These are phyloP conservation scores for Cydonia oblonga DNA, from an alignment of 331 rosid genomes.

Conservation along the genomic window DNA sequence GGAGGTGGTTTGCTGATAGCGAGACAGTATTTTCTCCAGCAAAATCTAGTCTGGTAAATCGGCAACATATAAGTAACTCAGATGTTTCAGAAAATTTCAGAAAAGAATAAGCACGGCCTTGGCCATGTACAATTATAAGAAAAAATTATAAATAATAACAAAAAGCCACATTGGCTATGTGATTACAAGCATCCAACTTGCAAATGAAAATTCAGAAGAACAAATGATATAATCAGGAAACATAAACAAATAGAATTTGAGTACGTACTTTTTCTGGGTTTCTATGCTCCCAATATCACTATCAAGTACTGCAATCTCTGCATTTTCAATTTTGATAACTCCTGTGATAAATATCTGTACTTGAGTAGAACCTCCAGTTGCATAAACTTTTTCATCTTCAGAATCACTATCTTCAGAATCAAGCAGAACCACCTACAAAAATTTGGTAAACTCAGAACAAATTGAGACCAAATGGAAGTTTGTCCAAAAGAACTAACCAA, in stretches of 20 bases:
- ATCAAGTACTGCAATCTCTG: slow-evolving; percentile 78
- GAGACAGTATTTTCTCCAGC: slow-evolving; percentile 48
- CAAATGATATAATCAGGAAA: background rate
- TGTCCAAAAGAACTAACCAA: background rate
- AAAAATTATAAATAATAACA: background rate
- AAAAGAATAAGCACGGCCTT: background rate
- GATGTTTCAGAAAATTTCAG: too few relatives aligned
- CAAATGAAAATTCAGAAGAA: background rate
- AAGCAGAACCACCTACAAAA: slow-evolving; percentile 49
- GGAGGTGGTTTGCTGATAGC: slow-evolving; percentile 90
- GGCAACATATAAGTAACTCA: slow-evolving; percentile 9
- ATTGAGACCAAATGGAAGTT: slow-evolving; percentile 4
- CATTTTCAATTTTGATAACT: slow-evolving; percentile 45
- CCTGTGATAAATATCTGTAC: slow-evolving; percentile 76
- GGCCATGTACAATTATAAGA: background rate
- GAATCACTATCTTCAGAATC: slow-evolving; percentile 49
- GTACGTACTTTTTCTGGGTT: slow-evolving; percentile 62
- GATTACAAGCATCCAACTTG: slow-evolving; percentile 3
- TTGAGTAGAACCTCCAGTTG: slow-evolving; percentile 70
- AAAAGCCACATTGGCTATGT: background rate
- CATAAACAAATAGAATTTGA: background rate
- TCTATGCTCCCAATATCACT: slow-evolving; percentile 81
- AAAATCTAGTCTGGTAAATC: slow-evolving; percentile 58
- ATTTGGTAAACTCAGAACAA: slow-evolving; percentile 5
- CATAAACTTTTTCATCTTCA: slow-evolving; percentile 36